Conservation (phyloP, 2,329 filamentous ascomycete species). For the Trichoderma sp. region DNA sequence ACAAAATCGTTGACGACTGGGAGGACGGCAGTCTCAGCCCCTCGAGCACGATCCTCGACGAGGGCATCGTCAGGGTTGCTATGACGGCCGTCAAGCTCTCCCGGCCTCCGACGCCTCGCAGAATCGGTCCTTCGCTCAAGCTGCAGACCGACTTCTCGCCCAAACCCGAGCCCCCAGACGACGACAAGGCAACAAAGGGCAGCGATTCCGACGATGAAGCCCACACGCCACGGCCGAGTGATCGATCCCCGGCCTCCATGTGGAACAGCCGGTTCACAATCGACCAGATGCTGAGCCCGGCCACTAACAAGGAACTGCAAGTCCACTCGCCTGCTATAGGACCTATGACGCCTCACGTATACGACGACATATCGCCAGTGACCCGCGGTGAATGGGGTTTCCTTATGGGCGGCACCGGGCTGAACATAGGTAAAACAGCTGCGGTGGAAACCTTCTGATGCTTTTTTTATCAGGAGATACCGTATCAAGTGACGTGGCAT, state of each 20-base stretch:
- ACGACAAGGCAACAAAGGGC: constrained; percentile 7
- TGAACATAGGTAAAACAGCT: constrained; percentile 43
- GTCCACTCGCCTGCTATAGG: constrained; percentile 34
- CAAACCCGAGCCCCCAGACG: constrained; percentile 8
- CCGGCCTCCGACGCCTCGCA: constrained; percentile 29
- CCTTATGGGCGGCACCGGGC: constrained; percentile 50
- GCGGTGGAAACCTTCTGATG: constrained; percentile 51
- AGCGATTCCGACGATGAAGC: constrained; percentile 35
- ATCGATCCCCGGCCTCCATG: constrained; percentile 29
- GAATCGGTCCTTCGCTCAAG: constrained; percentile 33
- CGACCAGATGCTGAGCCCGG: constrained; percentile 41
- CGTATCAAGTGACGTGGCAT: not conserved
- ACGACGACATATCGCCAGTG: constrained; percentile 60
- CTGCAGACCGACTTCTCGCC: constrained; percentile 44
- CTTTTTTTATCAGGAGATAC: not conserved
- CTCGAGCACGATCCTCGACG: constrained; percentile 19
- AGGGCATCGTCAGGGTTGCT: constrained; percentile 25
- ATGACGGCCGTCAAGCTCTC: constrained; percentile 26
- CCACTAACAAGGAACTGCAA: constrained; percentile 15
- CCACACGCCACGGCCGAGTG: constrained; percentile 38
- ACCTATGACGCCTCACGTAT: constrained; percentile 55
- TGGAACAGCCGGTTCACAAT: constrained; percentile 38
- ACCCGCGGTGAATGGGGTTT: constrained; percentile 63
- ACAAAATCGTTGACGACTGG: constrained; percentile 21
- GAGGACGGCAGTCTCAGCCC: constrained; percentile 24